Base-by-base conservation (phyloP, 768 basidiomycete genomes). In the Collybia mongolica region DNA sequence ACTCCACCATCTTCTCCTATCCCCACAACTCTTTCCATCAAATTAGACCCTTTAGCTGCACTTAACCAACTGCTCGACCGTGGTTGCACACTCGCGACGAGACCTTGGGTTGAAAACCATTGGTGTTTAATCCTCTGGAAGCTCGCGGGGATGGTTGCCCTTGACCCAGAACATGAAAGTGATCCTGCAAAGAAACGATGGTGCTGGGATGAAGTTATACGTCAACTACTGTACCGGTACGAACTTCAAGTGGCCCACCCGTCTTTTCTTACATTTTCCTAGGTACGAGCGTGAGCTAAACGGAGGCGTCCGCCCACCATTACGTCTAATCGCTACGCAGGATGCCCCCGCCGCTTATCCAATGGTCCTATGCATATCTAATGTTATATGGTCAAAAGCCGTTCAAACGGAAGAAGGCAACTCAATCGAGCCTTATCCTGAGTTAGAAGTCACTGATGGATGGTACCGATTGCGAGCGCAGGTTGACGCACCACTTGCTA, bases 121-220 rank as follows among this genome's bases (percentile, higher is more conserved):
- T 99, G 93, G 90, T 66, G 71, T 8, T 69, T 94, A 39, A 82
- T 98, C 24, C 75, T 99, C 2, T 99, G 97, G 97, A 99, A 99
- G 69, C 69, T 97, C 18, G 92, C 93, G 2, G 88, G 90, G 11
- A 83, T 93, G 79, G 86, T 84, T 1, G 73, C 77, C 29, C 74
- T 93, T 1, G 83, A 90, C 51, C 93, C 94, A 3, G 65, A 75
- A 20, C 70, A 73, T 36, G 83, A 83, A 60, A 61, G 52, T 12
- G 67, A 78, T 40, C 70, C 75, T 43, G 55, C 57, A 17, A 66
- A 60, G 48, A 81, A 73, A 54, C 71, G 83, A 18, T 99, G 96
- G 93, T 84, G 80, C 55, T 97, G 89, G 86, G 64, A 71, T 9
- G 90, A 91, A 65, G 86, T 90, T 5, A 80, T 92, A 41, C 72